Evolutionary conservation across 2,329 filamentous ascomycete genomes (phyloP), one percentile per base, ranked within the genome.

Genomic region (Sclerotinia trifoliorum): DNA sequence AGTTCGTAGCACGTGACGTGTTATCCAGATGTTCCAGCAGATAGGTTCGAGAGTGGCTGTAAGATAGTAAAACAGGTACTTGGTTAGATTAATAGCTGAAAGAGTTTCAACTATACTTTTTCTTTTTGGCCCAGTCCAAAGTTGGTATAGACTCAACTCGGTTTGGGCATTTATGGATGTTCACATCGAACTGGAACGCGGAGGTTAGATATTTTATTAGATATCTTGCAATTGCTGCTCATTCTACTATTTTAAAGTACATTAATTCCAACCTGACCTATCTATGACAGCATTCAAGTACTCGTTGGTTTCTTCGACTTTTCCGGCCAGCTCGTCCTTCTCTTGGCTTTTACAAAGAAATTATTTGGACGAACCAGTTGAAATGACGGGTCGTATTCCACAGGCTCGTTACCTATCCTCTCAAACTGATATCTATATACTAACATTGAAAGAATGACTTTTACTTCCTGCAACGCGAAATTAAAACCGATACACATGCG

Each of bases 401-500:
- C 74, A 2, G 75, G 73, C 26, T 77, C 76, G 21, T 76, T 71
- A 3, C 76, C 75, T 39, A 75, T 76, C 62, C 75, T 76, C 17
- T 71, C 62, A 62, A 79, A 81, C 55, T 78, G 70, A 70, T 80
- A 80, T 17, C 79, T 70, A 68, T 76, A 80, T 1, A 80, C 67
- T 65, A 81, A 68, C 73, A 78, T 77, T 0, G 75, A 72, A 65
- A 81, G 55, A 72, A 81, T 77, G 24, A 80, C 76, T 71, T 77
- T 78, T 32, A 79, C 75, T 69, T 81, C 80, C 39, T 76, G 74
- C 42, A 81, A 71, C 1, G 78, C 79, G 68, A 80, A 80, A 71
- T 80, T 80, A 75, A 81, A 80, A 0, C 78, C 79, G 26, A 81
- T 79, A 65, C 79, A 80, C 68, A 75, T 76, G 17, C 79, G 70